phyloP scores from a whole-genome alignment of 163 green algal species.

The Coccomyxa subellipsoidea region DNA sequence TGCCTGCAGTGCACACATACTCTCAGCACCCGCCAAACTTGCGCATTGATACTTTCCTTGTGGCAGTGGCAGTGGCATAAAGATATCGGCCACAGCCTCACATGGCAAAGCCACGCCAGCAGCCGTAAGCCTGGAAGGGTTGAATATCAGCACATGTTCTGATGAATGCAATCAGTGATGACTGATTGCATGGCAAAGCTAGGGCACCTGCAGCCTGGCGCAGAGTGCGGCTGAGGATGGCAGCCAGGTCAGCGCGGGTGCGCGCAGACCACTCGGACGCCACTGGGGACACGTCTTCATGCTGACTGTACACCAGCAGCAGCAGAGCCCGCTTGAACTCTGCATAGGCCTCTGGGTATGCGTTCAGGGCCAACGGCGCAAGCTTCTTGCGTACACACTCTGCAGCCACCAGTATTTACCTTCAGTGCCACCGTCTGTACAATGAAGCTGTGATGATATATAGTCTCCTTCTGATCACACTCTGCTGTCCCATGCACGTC shows the following conservation, averaged over 20 bases:
- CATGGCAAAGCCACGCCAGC: neutral
- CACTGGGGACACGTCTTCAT: conserved; percentile 7
- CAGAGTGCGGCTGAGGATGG: conserved; percentile 46
- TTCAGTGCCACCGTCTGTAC: too few relatives aligned
- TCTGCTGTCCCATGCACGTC: too few relatives aligned
- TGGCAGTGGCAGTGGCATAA: too few relatives aligned
- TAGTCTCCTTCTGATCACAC: too few relatives aligned
- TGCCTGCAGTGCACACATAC: conserved; percentile 23
- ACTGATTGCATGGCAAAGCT: neutral
- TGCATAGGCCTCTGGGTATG: conserved; percentile 65
- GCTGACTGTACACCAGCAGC: conserved; percentile 36
- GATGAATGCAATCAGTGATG: neutral
- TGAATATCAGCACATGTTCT: too few relatives aligned
- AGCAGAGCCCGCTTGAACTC: conserved; percentile 64
- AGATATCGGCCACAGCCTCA: too few relatives aligned
- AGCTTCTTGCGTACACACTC: conserved; percentile 52
- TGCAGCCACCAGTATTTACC: conserved; percentile 23
- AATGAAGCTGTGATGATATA: too few relatives aligned
- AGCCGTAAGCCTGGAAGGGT: too few relatives aligned
- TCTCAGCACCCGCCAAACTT: neutral
- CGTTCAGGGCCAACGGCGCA: conserved; percentile 56
- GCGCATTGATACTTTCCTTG: too few relatives aligned
- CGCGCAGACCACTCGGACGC: conserved; percentile 22
- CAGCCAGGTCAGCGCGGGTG: conserved; percentile 35
- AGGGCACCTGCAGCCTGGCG: conserved; percentile 36